These are phyloP conservation scores for Diaporthe humulicola DNA, from an alignment of 2,329 filamentous ascomycete species.

Conservation along the genomic window DNA sequence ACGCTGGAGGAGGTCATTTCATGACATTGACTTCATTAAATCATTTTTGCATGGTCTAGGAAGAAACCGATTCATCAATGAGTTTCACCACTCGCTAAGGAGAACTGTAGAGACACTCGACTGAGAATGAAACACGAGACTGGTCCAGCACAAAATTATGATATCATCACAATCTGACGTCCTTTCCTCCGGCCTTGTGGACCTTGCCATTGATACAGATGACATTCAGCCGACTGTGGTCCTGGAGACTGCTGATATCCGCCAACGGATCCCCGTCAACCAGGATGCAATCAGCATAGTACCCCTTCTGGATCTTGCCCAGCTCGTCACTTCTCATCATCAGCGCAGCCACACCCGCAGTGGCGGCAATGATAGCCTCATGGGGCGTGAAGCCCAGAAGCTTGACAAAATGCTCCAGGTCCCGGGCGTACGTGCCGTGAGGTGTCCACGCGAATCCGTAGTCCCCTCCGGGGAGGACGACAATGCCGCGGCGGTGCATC, in stretches of 20 bases:
- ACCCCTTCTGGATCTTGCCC: slow-evolving; percentile 56
- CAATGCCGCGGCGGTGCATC: slow-evolving; percentile 60
- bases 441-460: slow-evolving; percentile 63
- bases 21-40: too few relatives aligned
- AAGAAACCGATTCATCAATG: too few relatives aligned
- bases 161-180: not conserved
- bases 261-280: slow-evolving; percentile 60
- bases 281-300: slow-evolving; percentile 59
- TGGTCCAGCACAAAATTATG: not conserved
- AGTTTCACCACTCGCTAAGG: too few relatives aligned
- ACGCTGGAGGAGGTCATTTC: too few relatives aligned
- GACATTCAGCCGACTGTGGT: slow-evolving; percentile 57
- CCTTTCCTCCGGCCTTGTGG: slow-evolving; percentile 50
- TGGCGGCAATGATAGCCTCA: slow-evolving; percentile 59
- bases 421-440: slow-evolving; percentile 61
- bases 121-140: too few relatives aligned
- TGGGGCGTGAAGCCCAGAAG: slow-evolving; percentile 58
- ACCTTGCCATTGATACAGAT: slow-evolving; percentile 63
- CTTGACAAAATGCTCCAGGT: slow-evolving; percentile 60
- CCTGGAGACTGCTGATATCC: slow-evolving; percentile 56
- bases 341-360: slow-evolving; percentile 53
- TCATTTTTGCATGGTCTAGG: too few relatives aligned
- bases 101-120: too few relatives aligned
- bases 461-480: slow-evolving; percentile 59
- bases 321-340: slow-evolving; percentile 56